Conservation (phyloP, 148 eudicot genomes). For the Chenopodium suecicum region DNA sequence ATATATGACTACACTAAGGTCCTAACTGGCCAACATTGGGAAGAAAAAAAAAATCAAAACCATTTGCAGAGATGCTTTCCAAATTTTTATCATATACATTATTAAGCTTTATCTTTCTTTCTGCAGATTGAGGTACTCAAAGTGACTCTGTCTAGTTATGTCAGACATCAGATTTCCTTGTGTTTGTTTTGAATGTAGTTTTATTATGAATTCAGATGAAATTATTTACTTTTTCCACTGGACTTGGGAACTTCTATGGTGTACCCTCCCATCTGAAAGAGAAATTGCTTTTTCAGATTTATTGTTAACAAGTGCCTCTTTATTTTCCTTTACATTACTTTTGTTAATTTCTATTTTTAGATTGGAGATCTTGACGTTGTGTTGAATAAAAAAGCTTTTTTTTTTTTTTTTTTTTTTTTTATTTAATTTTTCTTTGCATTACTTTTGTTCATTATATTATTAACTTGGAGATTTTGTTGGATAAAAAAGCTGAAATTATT, state of each 20-base stretch:
- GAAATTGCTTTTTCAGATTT: not conserved
- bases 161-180: not conserved
- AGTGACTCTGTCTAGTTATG: not conserved
- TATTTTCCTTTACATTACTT: not conserved
- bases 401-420: no score
- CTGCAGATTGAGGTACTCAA: not conserved
- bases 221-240: not conserved
- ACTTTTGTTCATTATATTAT: not conserved
- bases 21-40: no score
- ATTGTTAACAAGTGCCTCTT: not conserved
- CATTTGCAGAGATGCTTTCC: no score
- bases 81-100: no score
- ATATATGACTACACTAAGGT: no score
- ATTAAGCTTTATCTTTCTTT: not conserved
- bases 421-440: not conserved
- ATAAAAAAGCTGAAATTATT: no score
- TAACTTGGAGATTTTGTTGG: not conserved
- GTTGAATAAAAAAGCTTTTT: not conserved
- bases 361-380: not conserved
- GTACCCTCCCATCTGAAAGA: not conserved
- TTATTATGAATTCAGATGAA: not conserved
- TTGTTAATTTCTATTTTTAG: not conserved
- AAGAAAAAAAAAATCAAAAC: no score
- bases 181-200: not conserved
- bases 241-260: not conserved